Evolutionary conservation across 2,329 filamentous ascomycete genomes (phyloP).

Genomic region (Achaetomium macrosporum): DNA sequence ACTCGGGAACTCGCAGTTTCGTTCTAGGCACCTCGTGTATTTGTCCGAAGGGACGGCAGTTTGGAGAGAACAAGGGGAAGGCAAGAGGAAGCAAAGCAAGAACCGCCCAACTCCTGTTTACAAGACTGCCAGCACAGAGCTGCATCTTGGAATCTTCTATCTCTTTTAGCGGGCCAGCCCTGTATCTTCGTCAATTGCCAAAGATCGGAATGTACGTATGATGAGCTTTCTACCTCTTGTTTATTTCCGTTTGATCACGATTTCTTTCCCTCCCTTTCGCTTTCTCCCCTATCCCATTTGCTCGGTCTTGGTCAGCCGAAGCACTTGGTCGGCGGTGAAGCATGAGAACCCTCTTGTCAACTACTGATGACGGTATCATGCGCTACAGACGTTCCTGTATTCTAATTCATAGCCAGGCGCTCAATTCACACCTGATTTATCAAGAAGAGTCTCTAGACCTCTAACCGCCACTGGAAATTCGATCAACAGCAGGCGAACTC

Average conservation of each 20-base stretch:
- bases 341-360: conserved; percentile 25
- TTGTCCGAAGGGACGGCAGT: background rate
- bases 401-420: conserved; percentile 28
- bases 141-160: conserved; percentile 44
- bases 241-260: conserved; percentile 30
- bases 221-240: conserved; percentile 38
- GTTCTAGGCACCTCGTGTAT: background rate
- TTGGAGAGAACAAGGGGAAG: conserved; percentile 1
- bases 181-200: conserved; percentile 2
- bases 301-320: conserved; percentile 21
- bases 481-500: conserved; percentile 1
- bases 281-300: conserved; percentile 18
- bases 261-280: conserved; percentile 5
- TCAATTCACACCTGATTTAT: conserved; percentile 27
- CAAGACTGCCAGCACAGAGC: conserved; percentile 56
- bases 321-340: conserved; percentile 4
- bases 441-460: conserved; percentile 5
- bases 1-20: conserved; percentile 1
- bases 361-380: conserved; percentile 32
- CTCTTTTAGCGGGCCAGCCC: conserved; percentile 30
- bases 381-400: conserved; percentile 37
- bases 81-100: conserved; percentile 10
- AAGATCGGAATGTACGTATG: conserved; percentile 51
- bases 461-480: conserved; percentile 6
- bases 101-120: conserved; percentile 29